Evolutionary conservation across 305 asterid genomes (phyloP).

Genomic region (Stenogyne calaminthoides): DNA sequence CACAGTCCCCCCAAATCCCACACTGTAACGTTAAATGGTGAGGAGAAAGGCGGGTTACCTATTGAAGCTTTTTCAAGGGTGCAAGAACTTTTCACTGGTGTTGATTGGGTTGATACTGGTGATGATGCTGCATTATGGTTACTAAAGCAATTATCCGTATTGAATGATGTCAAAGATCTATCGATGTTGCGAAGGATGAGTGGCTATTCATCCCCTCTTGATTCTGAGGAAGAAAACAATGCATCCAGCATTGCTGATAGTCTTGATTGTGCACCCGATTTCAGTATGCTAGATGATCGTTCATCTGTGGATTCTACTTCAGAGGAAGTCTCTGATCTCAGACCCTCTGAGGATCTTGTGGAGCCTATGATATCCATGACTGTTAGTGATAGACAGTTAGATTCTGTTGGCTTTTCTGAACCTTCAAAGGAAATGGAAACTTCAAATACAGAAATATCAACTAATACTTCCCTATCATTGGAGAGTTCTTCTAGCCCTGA

Average conservation of each 20-base stretch:
- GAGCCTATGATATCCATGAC: slow-evolving; percentile 38
- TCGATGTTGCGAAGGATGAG: slow-evolving; percentile 73
- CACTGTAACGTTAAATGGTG: slow-evolving; percentile 76
- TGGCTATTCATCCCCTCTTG: slow-evolving; percentile 83
- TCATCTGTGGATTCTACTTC: slow-evolving; percentile 57
- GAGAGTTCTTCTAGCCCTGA: slow-evolving; percentile 30
- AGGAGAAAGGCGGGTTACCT: slow-evolving; percentile 92
- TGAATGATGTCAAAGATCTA: slow-evolving; percentile 86
- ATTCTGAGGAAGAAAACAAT: slow-evolving; percentile 97
- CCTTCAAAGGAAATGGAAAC: slow-evolving; percentile 34
- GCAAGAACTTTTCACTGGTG: slow-evolving; percentile 88
- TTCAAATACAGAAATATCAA: slow-evolving; percentile 34
- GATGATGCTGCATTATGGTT: slow-evolving; percentile 96
- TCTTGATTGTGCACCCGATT: slow-evolving; percentile 70
- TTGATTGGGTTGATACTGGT: slow-evolving; percentile 78
- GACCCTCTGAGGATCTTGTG: slow-evolving; percentile 47
- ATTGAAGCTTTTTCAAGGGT: slow-evolving; percentile 94
- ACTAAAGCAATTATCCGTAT: slow-evolving; percentile 76
- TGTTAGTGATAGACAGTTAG: slow-evolving; percentile 41
- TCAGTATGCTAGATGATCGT: slow-evolving; percentile 63
- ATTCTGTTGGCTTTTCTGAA: slow-evolving; percentile 40
- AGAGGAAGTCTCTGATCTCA: slow-evolving; percentile 61
- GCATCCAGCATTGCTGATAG: slow-evolving; percentile 91
- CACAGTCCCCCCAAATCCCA: slow-evolving; percentile 64
- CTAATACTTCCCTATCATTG: slow-evolving; percentile 26